Base-by-base conservation (phyloP, 1,139 yeast species). In the Taiozyma sp. region DNA sequence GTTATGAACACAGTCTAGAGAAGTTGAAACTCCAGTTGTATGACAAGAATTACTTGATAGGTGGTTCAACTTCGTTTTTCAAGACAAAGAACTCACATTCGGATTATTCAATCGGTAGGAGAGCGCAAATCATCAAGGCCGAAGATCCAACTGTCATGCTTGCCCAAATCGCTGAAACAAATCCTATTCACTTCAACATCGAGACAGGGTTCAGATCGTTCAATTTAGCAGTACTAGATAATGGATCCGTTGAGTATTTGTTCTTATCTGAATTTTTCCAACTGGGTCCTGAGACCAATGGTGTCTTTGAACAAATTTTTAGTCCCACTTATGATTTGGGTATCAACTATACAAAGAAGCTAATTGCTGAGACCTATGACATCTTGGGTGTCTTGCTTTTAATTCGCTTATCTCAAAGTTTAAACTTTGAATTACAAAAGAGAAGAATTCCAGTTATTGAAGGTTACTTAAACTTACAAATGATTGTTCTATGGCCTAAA, bases 141-240 rank as follows among this genome's bases (percentile, higher is more conserved):
- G 78, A 76, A 26, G 82, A 80, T 51, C 76, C 79, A 44, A 75
- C 85, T 1, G 90, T 88, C 0, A 82, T 90, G 68, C 82, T 89
- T 6, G 88, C 95, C 0, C 95, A 87, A 62, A 86, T 88, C 40
- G 96, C 97, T 0, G 96, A 89, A 66, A 79, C 85, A 11, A 82
- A 83, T 41, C 83, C 83, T 3, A 74, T 79, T 57, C 72, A 78
- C 10, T 83, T 83, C 61, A 81, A 85, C 79, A 71, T 86, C 52
- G 97, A 90, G 62, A 79, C 80, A 52, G 82, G 87, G 0, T 88
- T 83, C 65, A 74, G 85, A 51, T 88, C 87, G 60, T 81, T 89
- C 71, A 82, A 84, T 54, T 68, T 83, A 41, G 93, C 96, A 0
- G 65, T 90, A 9, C 67, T 85, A 30, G 96, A 89, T 62, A 90